These are phyloP conservation scores for Centaurea solstitialis DNA, from an alignment of 129 eudicot genomes.

Conservation along the genomic window DNA sequence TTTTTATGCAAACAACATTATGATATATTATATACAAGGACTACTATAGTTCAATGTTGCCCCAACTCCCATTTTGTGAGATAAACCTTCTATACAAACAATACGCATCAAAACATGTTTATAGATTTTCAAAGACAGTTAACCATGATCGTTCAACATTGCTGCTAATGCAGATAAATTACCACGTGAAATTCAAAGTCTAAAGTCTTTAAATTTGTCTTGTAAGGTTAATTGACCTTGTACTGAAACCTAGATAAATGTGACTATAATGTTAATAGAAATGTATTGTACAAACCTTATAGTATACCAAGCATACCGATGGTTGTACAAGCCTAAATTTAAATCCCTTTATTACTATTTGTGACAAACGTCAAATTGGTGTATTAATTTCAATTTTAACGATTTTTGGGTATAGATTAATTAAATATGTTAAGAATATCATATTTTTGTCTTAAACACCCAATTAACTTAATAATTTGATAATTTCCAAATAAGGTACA, in stretches of 20 bases:
- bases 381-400: neutral
- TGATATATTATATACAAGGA: neutral
- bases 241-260: neutral
- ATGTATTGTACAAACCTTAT: neutral
- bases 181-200: neutral
- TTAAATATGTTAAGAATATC: too few species aligned
- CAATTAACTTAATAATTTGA: neutral
- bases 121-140: neutral
- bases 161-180: neutral
- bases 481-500: neutral
- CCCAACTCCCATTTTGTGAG: neutral
- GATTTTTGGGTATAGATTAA: neutral
- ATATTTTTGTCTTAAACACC: neutral
- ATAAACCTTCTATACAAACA: neutral
- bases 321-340: neutral
- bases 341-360: neutral
- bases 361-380: neutral
- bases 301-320: neutral
- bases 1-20: neutral
- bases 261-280: neutral
- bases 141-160: neutral
- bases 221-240: neutral
- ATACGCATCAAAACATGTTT: neutral
- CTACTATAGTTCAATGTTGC: neutral
- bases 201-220: neutral